These are phyloP conservation scores for Chaetoceros muelleri DNA, from an alignment of 108 stramenopile species.

Conservation along the genomic window DNA sequence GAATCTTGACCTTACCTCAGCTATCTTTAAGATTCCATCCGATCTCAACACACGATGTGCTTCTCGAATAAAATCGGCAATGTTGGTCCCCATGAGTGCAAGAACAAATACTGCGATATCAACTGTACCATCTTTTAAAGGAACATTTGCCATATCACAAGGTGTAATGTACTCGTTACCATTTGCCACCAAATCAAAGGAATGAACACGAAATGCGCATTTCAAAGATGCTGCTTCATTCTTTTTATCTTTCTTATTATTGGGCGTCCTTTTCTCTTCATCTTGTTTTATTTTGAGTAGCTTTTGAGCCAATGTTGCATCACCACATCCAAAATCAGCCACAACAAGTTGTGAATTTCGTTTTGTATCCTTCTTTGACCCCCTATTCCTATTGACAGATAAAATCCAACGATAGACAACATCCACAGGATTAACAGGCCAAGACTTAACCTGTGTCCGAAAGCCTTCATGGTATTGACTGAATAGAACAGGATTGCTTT, in stretches of 20 bases:
- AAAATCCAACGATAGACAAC: conserved; percentile 72
- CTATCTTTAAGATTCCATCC: conserved; percentile 79
- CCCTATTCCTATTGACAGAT: conserved; percentile 2
- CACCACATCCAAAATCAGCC: conserved; percentile 99
- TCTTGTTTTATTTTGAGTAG: conserved; percentile 24
- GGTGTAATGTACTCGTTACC: conserved; percentile 80
- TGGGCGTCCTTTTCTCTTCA: neutral
- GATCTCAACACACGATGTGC: conserved; percentile 81
- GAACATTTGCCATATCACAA: conserved; percentile 94
- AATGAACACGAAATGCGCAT: conserved; percentile 66
- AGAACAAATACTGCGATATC: conserved; percentile 95
- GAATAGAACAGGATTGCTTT: conserved; percentile 82
- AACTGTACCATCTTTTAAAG: conserved; percentile 68
- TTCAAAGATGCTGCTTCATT: neutral
- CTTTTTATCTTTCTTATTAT: conserved; percentile 9
- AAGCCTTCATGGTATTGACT: conserved; percentile 97
- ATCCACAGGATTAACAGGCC: conserved; percentile 98
- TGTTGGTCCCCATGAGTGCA: conserved; percentile 95
- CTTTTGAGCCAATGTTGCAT: conserved; percentile 84
- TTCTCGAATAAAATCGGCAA: conserved; percentile 89
- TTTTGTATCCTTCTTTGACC: conserved; percentile 6
- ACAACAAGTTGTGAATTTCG: conserved; percentile 22
- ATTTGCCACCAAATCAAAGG: conserved; percentile 92
- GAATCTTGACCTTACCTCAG: conserved; percentile 93
- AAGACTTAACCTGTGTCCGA: conserved; percentile 86